phyloP scores from a whole-genome alignment of 345 rosid genomes.

The Gossypium anomalum region DNA sequence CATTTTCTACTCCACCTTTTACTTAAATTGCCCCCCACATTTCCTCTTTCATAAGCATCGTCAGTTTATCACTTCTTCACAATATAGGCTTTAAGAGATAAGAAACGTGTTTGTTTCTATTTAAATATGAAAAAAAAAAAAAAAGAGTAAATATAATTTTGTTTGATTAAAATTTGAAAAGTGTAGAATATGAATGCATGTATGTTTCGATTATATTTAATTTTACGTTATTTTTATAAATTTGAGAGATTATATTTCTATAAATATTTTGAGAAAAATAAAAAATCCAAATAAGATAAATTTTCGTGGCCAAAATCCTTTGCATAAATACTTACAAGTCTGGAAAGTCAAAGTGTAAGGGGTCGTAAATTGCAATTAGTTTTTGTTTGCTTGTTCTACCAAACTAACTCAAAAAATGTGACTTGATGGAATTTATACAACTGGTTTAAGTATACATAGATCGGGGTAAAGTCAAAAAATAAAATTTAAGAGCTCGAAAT shows the following conservation, averaged over 20 bases:
- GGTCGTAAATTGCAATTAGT: background rate
- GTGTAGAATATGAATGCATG: background rate
- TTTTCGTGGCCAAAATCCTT: background rate
- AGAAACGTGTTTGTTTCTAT: background rate
- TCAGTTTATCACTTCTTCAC: background rate
- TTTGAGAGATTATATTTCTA: background rate
- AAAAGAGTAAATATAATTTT: background rate
- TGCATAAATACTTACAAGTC: background rate
- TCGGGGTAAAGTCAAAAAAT: no score
- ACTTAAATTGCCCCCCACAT: background rate
- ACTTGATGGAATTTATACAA: background rate
- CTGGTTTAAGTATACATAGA: background rate
- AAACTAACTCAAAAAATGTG: background rate
- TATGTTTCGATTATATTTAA: no score
- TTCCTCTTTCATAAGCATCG: background rate
- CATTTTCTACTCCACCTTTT: background rate
- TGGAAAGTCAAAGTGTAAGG: background rate
- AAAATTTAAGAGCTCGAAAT: no score
- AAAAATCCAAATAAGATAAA: background rate
- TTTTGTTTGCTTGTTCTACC: background rate
- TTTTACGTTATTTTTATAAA: background rate
- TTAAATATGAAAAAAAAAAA: background rate
- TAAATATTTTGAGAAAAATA: background rate
- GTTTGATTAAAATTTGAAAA: background rate
- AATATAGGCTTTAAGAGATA: background rate